Base-by-base conservation (phyloP, 2,329 filamentous ascomycete genomes). In the Ophiobolus disseminans region DNA sequence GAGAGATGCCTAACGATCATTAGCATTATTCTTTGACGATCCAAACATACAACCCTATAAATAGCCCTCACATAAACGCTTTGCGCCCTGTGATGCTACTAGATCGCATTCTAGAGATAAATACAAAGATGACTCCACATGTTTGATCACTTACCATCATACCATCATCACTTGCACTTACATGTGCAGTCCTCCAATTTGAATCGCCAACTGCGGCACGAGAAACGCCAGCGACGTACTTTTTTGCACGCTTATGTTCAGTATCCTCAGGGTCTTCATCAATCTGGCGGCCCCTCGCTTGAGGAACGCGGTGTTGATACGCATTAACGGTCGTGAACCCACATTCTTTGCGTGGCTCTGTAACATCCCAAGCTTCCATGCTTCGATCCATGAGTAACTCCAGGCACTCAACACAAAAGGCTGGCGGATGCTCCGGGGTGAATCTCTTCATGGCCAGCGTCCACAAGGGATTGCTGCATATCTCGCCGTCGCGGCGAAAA, bases 351-450 rank as follows among this genome's bases (percentile, higher is more conserved):
- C 10, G 20, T 10, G 17, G 23, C 14, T 48, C 37, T 10, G 31
- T 30, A 17, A 25, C 36, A 19, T 40, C 28, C 36, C 40, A 53
- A 16, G 47, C 39, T 6, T 42, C 28, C 7, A 17, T 34, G 10
- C 48, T 23, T 9, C 31, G 41, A 6, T 37, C 20, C 45, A 55
- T 48, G 9, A 61, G 28, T 19, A 25, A 41, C 14, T 45, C 36
- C n/a, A 63, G 17, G 30, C 59, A 63, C 5, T 43, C 31, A 11
- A 41, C 10, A 10, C 59, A 63, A 30, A 50, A 63, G 5, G 40
- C 32, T 7, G 30, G 21, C 11, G 21, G 19, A 20, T 48, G 14
- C 14, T 40, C 25, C 4, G 41, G 39, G 2, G 37, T 40, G 11
- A 51, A 23, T 13, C 26, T 30, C 16, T 20, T 37, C 2, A 54